Evolutionary conservation across 257 asterid species (phyloP).

Genomic region (Solanum pimpinellifolium): DNA sequence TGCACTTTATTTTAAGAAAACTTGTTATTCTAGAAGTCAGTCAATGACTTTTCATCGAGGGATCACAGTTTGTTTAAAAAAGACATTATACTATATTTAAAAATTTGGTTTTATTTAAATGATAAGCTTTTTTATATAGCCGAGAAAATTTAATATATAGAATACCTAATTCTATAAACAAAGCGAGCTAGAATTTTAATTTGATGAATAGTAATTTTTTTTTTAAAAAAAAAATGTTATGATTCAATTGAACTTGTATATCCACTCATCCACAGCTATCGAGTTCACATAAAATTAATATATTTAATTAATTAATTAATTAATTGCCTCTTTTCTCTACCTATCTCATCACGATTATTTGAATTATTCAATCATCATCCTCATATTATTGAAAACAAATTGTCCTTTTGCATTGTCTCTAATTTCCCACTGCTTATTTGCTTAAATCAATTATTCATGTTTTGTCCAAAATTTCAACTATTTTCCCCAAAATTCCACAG

Average conservation of each 20-base stretch:
- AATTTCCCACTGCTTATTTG: not conserved
- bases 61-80: too few species aligned
- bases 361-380: not conserved
- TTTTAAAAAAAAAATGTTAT: rapidly evolving
- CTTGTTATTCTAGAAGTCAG: not conserved
- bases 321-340: not conserved
- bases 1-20: not conserved
- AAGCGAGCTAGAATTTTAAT: not conserved
- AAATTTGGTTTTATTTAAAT: not conserved
- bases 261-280: not conserved
- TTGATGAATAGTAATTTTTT: not conserved
- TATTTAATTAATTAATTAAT: not conserved
- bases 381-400: not conserved
- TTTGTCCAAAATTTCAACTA: not conserved
- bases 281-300: not conserved
- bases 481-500: not conserved
- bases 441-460: not conserved
- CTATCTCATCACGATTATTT: not conserved
- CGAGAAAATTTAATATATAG: too few species aligned
- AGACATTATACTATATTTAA: not conserved
- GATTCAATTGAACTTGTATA: not conserved
- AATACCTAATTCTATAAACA: not conserved
- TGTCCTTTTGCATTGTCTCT: not conserved
- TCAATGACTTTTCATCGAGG: not conserved
- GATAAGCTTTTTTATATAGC: not conserved